These are phyloP conservation scores for Candida andamanensis DNA, from an alignment of 805 yeast genomes.

Conservation along the genomic window DNA sequence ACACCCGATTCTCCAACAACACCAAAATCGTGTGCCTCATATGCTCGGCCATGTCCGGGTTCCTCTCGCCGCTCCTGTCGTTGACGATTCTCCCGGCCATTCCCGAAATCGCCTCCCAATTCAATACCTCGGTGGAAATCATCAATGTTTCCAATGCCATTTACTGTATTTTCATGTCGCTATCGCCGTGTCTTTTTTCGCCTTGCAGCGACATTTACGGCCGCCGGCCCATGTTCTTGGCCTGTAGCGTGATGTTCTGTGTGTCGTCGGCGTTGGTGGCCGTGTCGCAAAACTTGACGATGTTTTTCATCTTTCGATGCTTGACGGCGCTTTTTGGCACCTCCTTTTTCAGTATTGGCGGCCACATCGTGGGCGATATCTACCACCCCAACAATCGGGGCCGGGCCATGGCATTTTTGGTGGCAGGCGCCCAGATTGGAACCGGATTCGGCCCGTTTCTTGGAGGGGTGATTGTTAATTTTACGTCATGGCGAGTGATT, in stretches of 20 bases:
- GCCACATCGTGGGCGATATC: conserved; percentile 47
- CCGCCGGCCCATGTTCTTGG: conserved; percentile 38
- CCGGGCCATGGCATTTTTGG: conserved; percentile 43
- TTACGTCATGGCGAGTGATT: conserved; percentile 48
- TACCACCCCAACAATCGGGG: conserved; percentile 49
- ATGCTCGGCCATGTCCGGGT: conserved; percentile 24
- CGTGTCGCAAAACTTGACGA: conserved; percentile 45
- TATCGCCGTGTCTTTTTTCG: conserved; percentile 45
- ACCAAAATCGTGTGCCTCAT: conserved; percentile 13
- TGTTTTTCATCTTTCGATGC: conserved; percentile 50
- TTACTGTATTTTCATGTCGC: conserved; percentile 47
- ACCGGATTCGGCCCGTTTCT: conserved; percentile 49
- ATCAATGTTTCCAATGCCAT: conserved; percentile 48
- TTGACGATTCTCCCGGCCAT: conserved; percentile 50
- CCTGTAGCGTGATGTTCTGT: conserved; percentile 30
- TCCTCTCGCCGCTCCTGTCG: conserved; percentile 41
- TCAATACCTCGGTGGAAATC: conserved; percentile 42
- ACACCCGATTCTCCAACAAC: conserved; percentile 9
- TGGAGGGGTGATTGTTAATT: conserved; percentile 51
- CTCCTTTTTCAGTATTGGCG: conserved; percentile 50
- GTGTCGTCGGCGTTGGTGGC: conserved; percentile 31
- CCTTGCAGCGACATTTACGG: conserved; percentile 55
- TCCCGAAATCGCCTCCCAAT: conserved; percentile 41
- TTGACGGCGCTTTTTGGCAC: conserved; percentile 52
- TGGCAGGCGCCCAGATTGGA: conserved; percentile 50